These are phyloP conservation scores for Penicillium sp. DNA, from an alignment of 2,329 filamentous ascomycete genomes.

Conservation along the genomic window DNA sequence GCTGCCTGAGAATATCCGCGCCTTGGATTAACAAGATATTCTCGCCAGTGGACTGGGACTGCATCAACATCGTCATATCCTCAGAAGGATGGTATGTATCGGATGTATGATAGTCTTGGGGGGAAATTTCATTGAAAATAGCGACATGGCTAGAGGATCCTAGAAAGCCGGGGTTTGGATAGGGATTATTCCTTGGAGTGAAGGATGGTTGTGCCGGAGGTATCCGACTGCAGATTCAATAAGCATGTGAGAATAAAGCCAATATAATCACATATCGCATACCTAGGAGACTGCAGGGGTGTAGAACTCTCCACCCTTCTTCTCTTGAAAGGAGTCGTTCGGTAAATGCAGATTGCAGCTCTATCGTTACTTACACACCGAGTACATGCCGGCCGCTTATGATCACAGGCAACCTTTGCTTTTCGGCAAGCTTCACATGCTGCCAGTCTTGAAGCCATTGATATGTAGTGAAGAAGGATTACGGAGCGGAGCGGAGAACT, in stretches of 20 bases:
- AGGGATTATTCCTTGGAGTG: constrained; percentile 24
- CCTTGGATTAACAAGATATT: constrained; percentile 25
- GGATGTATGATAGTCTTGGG: constrained; percentile 15
- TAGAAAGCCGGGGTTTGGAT: constrained; percentile 31
- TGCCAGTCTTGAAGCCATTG: constrained; percentile 25
- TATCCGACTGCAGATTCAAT: constrained; percentile 9
- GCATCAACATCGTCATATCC: constrained; percentile 8
- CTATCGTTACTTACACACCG: constrained; percentile 18
- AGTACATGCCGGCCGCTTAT: constrained; percentile 24
- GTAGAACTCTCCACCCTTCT: constrained; percentile 20
- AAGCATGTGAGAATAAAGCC: not conserved
- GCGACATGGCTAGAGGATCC: constrained; percentile 32
- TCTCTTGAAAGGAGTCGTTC: constrained; percentile 29
- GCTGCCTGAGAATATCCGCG: constrained; percentile 25
- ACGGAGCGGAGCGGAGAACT: constrained; percentile 19
- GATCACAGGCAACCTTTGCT: constrained; percentile 27
- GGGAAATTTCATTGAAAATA: constrained; percentile 31
- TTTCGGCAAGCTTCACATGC: constrained; percentile 28
- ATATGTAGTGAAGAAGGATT: constrained; percentile 3
- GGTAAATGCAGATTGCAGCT: constrained; percentile 27
- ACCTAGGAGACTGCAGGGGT: constrained; percentile 6
- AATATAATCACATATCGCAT: not conserved
- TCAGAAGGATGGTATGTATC: not conserved
- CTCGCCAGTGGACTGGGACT: constrained; percentile 20
- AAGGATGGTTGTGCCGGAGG: constrained; percentile 22